These are phyloP conservation scores for Nakazawaea populi DNA, from an alignment of 805 yeast species.

Conservation along the genomic window DNA sequence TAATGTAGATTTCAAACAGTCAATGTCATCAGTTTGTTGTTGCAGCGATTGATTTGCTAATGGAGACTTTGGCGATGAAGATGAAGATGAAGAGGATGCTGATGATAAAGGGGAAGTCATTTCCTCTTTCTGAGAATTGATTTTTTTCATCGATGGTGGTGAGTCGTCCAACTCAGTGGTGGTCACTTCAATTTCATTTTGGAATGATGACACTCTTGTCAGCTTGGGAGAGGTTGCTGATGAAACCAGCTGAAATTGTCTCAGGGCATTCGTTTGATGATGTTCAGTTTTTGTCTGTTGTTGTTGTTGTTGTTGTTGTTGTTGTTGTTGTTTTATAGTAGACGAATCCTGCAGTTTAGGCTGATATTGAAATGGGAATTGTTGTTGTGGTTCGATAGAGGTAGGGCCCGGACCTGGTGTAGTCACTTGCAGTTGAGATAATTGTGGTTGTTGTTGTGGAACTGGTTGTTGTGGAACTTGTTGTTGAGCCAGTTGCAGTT, in stretches of 20 bases:
- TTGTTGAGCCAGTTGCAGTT: not conserved
- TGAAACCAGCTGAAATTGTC: not conserved
- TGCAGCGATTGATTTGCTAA: not conserved
- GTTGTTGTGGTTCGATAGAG: conserved; percentile 1
- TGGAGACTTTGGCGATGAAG: not conserved
- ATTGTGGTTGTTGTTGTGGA: conserved; percentile 1
- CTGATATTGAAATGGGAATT: not conserved
- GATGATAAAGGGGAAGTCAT: not conserved
- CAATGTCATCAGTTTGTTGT: conserved; percentile 1
- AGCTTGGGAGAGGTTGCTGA: not conserved
- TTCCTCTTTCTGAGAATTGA: not conserved
- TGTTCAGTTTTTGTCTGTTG: too few relatives aligned
- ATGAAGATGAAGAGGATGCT: not conserved
- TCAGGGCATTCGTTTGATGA: not conserved
- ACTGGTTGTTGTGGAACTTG: not conserved
- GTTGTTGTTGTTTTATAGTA: too few relatives aligned
- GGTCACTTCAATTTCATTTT: not conserved
- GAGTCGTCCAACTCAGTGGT: not conserved
- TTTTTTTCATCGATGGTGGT: not conserved
- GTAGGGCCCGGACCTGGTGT: not conserved
- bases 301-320: too few relatives aligned
- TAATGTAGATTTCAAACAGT: conserved; percentile 19
- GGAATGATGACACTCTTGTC: not conserved
- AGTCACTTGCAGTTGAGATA: not conserved
- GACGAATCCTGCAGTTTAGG: not conserved